Conservation (phyloP, 768 basidiomycete species). For the Neoboletus magnificus region DNA sequence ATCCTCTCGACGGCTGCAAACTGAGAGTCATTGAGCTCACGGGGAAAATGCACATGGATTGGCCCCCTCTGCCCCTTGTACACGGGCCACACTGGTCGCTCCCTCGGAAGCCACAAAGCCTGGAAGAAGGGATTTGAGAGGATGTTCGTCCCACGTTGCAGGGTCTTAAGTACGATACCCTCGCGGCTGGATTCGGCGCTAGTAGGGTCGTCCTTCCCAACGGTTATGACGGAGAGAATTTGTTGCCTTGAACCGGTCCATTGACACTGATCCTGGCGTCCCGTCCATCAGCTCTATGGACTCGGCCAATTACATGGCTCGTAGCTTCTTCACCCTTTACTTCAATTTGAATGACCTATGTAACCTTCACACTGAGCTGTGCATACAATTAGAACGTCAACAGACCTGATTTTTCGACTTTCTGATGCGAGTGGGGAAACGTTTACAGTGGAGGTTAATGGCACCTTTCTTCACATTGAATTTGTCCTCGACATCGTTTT, state of each 20-base stretch:
- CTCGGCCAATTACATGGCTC: conserved; percentile 17
- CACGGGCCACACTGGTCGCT: conserved; percentile 16
- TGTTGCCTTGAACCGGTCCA: conserved; percentile 13
- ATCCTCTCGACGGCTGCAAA: conserved; percentile 26
- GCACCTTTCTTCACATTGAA: conserved; percentile 28
- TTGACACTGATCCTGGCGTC: conserved; percentile 30
- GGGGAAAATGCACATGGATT: not conserved
- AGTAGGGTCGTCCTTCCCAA: conserved; percentile 55
- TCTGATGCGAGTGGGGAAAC: conserved; percentile 45
- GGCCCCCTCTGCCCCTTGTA: not conserved
- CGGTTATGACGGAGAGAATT: conserved; percentile 40
- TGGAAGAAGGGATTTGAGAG: conserved; percentile 25
- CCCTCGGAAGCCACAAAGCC: conserved; percentile 27
- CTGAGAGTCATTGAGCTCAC: conserved; percentile 29
- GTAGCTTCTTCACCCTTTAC: not conserved
- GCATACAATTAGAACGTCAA: not conserved
- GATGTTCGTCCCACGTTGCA: conserved; percentile 19
- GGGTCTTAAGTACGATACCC: conserved; percentile 16
- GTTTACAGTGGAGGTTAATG: conserved; percentile 35
- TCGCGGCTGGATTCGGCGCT: conserved; percentile 43
- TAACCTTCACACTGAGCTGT: not conserved
- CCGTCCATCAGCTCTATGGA: conserved; percentile 36
- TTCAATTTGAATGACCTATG: conserved; percentile 22
- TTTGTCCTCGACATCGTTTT: conserved; percentile 39
- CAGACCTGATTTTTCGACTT: conserved; percentile 39